Percentiles rank a stretch among this genome's conserved stretches.
phyloP scores from a whole-genome alignment of 345 rosid genomes.

The Linum lewisii region DNA sequence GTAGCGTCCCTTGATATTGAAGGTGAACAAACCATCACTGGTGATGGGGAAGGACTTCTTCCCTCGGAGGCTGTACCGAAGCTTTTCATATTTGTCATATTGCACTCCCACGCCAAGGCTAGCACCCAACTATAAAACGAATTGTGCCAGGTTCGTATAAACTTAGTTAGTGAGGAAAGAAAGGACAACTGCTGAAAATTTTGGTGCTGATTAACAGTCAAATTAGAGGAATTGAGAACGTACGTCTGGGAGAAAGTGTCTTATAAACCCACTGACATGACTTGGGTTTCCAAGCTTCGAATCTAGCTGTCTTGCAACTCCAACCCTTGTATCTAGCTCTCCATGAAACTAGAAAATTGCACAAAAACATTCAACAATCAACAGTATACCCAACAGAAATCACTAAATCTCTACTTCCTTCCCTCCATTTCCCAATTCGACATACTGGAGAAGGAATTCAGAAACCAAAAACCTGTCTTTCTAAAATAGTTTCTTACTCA shows the following conservation, averaged over 20 bases:
- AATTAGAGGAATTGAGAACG: conserved; percentile 7
- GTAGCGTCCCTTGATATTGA: conserved; percentile 65
- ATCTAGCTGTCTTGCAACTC: conserved; percentile 60
- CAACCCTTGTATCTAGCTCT: conserved; percentile 74
- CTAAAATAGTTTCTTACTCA: too few relatives aligned
- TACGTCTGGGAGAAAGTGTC: conserved; percentile 64
- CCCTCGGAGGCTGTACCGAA: conserved; percentile 52
- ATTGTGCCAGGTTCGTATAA: not conserved
- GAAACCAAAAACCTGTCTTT: not conserved
- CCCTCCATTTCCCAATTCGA: not conserved
- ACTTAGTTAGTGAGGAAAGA: too few relatives aligned
- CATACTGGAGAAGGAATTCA: not conserved
- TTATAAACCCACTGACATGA: conserved; percentile 51
- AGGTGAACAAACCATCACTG: conserved; percentile 35
- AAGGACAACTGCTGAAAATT: not conserved
- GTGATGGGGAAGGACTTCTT: conserved; percentile 65
- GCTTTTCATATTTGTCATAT: conserved; percentile 58
- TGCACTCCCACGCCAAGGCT: conserved; percentile 67
- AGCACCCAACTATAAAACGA: conserved; percentile 34
- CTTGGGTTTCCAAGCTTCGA: conserved; percentile 59
- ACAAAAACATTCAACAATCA: conserved; percentile 6
- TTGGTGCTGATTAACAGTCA: not conserved
- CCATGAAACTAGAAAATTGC: conserved; percentile 51
- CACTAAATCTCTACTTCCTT: not conserved
- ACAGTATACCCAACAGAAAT: not conserved